A percentile compares a stretch with the other conserved stretches of the same genome.
phyloP scores from a whole-genome alignment of 768 basidiomycete genomes.

The Rhizopogon salebrosus region DNA sequence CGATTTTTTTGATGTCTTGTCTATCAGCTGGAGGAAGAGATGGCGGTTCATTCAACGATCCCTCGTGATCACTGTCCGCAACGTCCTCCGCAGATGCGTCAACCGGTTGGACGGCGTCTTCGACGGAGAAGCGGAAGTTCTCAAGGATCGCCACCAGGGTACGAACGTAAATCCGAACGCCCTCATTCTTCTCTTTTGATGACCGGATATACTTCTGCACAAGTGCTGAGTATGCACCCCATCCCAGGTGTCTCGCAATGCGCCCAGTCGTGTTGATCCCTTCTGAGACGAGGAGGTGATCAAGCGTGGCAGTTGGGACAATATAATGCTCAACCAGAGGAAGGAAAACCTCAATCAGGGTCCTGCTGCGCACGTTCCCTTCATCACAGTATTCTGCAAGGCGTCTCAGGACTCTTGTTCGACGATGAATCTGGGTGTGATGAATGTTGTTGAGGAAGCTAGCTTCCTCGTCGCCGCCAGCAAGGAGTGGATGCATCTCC shows the following conservation, averaged over 20 bases:
- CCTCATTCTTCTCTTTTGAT: conserved; percentile 58
- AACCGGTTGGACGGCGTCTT: conserved; percentile 38
- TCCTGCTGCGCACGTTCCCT: conserved; percentile 59
- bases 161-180: conserved; percentile 80
- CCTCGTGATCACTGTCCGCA: conserved; percentile 26
- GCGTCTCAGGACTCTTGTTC: conserved; percentile 83
- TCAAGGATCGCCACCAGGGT: conserved; percentile 80
- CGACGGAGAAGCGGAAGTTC: conserved; percentile 88
- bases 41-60: conserved; percentile 11
- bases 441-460: conserved; percentile 96
- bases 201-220: conserved; percentile 79
- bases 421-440: conserved; percentile 89
- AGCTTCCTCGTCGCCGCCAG: conserved; percentile 87
- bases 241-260: conserved; percentile 70
- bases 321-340: conserved; percentile 85
- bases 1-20: conserved; percentile 35
- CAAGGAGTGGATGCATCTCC: conserved; percentile 79
- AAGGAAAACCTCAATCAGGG: conserved; percentile 76
- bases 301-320: conserved; percentile 49
- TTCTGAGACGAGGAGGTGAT: conserved; percentile 88
- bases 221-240: conserved; percentile 78
- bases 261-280: conserved; percentile 76
- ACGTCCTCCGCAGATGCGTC: conserved; percentile 21
- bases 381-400: conserved; percentile 73
- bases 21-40: conserved; percentile 6